Base-by-base conservation (phyloP, 2,329 filamentous ascomycete genomes). In the Aspergillus pseudoterreus region DNA sequence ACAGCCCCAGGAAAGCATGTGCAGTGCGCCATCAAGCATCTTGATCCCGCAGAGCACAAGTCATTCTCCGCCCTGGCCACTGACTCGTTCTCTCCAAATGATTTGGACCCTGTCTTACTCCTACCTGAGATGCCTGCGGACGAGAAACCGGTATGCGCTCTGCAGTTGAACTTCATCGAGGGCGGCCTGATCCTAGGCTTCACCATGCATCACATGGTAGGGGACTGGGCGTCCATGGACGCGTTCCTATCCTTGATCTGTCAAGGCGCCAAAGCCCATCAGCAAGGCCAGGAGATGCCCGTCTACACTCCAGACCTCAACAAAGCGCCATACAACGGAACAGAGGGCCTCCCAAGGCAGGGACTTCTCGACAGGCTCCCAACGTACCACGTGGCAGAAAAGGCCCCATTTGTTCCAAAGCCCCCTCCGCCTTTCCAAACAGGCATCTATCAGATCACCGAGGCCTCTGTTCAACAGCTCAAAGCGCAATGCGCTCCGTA, bases 161-260 rank as follows among this genome's bases (percentile, higher is more conserved):
- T 64, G 8, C 60, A 63, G 45, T 21, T 63, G n/a, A 62, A 36
- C 17, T 6, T 63, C 39, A 55, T 64, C 11, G 43, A 59, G 21
- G 55, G 56, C 2, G 60, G 61, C 9, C 33, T 64, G 15, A 49
- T 61, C 27, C 17, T 64, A 6, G 57, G 53, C 24, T 50, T 58
- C 24, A 38, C 47, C 35, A 48, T 61, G 22, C 54, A 62, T 30
- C 60, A 63, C 15, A 55, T 55, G n/a, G 52, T 48, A 4, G 62
- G 55, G 12, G 62, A 64, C 50, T 64, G 61, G 60, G 15, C 43
- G 12, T 63, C 62, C 6, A 55, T 63, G 30, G 48, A 59, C 39
- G 51, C 45, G n/a, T 59, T 63, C 33, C 17, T 63, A 9, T 57
- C 57, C 46, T 49, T 63, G 5, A 30, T 63, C 19, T 61, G 59